These are phyloP conservation scores for Scedosporium minutisporum DNA, from an alignment of 2,329 filamentous ascomycete genomes.

Conservation along the genomic window DNA sequence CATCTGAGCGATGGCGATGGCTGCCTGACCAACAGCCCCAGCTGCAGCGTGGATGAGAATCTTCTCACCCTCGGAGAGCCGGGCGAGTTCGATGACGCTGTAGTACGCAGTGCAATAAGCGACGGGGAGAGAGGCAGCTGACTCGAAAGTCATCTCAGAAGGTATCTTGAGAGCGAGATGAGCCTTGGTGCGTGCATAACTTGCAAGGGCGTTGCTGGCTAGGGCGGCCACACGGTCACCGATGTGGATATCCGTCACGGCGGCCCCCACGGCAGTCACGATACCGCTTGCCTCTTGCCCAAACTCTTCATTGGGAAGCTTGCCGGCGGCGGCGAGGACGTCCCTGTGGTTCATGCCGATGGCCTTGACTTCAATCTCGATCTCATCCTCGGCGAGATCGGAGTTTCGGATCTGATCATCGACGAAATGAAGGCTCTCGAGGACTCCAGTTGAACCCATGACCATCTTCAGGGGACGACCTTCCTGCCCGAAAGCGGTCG, in stretches of 20 bases:
- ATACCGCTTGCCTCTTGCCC: constrained; percentile 31
- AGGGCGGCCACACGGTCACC: constrained; percentile 65
- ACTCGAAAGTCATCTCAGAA: constrained; percentile 23
- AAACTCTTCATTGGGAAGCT: constrained; percentile 21
- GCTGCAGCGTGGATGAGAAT: constrained; percentile 30
- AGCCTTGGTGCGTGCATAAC: constrained; percentile 21
- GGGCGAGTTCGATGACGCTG: constrained; percentile 26
- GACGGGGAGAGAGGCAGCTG: constrained; percentile 29
- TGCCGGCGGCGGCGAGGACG: constrained; percentile 31
- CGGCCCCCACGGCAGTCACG: constrained; percentile 17
- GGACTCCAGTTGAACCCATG: constrained; percentile 26
- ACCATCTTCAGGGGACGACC: constrained; percentile 25
- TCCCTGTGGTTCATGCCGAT: constrained; percentile 38
- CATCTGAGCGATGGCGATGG: constrained; percentile 27
- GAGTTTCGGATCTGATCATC: constrained; percentile 20
- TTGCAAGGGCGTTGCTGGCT: constrained; percentile 24
- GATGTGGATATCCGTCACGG: constrained; percentile 32
- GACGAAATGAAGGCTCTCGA: constrained; percentile 30
- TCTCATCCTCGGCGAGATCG: constrained; percentile 23
- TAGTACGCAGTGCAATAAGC: constrained; percentile 32
- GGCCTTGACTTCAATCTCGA: constrained; percentile 33
- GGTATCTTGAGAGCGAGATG: constrained; percentile 27
- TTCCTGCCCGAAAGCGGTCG: constrained; percentile 28
- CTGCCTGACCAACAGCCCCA: constrained; percentile 29
- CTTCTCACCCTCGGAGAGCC: constrained; percentile 25